These are phyloP conservation scores for Podosphaera aphanis DNA, from an alignment of 2,329 filamentous ascomycete species.

Conservation along the genomic window DNA sequence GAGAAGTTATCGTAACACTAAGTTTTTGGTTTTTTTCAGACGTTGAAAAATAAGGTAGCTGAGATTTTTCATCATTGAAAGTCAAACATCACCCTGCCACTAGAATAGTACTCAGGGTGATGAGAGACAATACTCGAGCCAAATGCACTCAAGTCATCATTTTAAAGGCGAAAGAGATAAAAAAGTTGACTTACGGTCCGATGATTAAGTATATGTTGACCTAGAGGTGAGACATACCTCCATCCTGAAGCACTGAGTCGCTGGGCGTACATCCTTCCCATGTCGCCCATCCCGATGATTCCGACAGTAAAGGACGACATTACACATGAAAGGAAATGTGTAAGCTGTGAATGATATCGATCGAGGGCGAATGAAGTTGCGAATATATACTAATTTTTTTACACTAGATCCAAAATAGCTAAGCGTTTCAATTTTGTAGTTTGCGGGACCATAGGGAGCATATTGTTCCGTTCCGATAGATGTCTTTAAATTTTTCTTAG, in stretches of 20 bases:
- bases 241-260: slow-evolving; percentile 76
- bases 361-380: not conserved
- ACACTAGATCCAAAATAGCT: not conserved
- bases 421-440: not conserved
- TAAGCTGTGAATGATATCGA: not conserved
- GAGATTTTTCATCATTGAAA: slow-evolving; percentile 97
- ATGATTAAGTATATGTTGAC: not conserved
- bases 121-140: slow-evolving; percentile 83
- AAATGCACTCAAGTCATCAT: slow-evolving; percentile 99
- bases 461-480: too few relatives aligned
- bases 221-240: slow-evolving; percentile 42
- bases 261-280: slow-evolving; percentile 96
- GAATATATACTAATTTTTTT: not conserved
- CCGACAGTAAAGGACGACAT: slow-evolving; percentile 47
- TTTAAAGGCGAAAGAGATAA: slow-evolving; percentile 9
- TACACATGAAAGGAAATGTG: not conserved
- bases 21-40: slow-evolving; percentile 73
- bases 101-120: slow-evolving; percentile 51
- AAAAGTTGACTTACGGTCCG: not conserved
- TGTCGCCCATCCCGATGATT: slow-evolving; percentile 97
- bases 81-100: slow-evolving; percentile 33
- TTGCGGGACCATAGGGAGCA: too few relatives aligned
- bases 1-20: too few relatives aligned
- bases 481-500: too few relatives aligned
- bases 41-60: slow-evolving; percentile 83